A percentile compares a stretch with the other conserved stretches of the same genome.
Conservation (phyloP, 2,329 filamentous ascomycete species). For the Metarhizium robertsii region DNA sequence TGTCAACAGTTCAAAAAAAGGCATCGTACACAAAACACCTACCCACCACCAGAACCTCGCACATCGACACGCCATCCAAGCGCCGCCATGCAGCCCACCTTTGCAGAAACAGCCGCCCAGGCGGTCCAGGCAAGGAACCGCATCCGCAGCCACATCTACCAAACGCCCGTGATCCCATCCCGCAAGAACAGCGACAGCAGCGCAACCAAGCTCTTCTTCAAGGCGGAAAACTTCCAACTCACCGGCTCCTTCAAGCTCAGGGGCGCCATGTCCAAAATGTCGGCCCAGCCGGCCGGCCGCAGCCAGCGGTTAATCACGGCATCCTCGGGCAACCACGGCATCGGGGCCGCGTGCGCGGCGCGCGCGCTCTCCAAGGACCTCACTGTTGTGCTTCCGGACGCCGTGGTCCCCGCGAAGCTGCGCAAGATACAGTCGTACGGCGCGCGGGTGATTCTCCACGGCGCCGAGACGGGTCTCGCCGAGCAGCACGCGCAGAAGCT, state of each 20-base stretch:
- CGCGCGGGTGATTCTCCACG: constrained; percentile 13
- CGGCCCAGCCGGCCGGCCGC: constrained; percentile 1
- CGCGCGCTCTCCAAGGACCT: constrained; percentile 5
- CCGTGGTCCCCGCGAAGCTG: constrained; percentile 11
- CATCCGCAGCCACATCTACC: constrained; percentile 13
- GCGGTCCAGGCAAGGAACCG: constrained; percentile 10
- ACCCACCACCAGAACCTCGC: too few species aligned
- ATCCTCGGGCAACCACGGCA: constrained; percentile 15
- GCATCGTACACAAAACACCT: too few species aligned
- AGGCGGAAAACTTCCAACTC: constrained; percentile 17
- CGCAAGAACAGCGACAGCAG: constrained; percentile 1
- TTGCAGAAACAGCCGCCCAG: constrained; percentile 1
- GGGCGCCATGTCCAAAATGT: constrained; percentile 17
- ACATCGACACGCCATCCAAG: too few species aligned
- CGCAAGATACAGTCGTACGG: constrained; percentile 13
- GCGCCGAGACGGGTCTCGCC: constrained; percentile 12
- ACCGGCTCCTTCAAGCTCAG: constrained; percentile 17
- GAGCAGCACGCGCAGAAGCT: constrained; percentile 14
- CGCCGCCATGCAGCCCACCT: neutral
- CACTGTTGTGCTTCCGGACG: constrained; percentile 13
- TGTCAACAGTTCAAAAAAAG: too few species aligned
- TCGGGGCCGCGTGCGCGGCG: constrained; percentile 12
- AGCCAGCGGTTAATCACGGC: constrained; percentile 11
- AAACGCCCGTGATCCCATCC: constrained; percentile 12
- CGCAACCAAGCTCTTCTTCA: constrained; percentile 12